These are phyloP conservation scores for Venturia pyrina DNA, from an alignment of 2,329 filamentous ascomycete genomes.

Conservation along the genomic window DNA sequence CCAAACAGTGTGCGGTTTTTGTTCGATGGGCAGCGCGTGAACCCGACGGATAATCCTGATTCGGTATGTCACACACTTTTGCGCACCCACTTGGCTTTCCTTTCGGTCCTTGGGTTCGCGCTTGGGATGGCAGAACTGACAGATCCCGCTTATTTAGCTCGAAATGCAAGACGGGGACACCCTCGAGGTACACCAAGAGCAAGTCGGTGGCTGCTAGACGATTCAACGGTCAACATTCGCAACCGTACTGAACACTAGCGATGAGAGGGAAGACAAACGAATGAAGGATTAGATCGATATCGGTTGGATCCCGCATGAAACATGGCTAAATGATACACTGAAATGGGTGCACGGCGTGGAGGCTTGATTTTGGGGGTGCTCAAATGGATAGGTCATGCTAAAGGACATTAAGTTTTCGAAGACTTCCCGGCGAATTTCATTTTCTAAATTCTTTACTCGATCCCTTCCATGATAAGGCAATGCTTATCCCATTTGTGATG, in stretches of 20 bases:
- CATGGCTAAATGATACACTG: not conserved
- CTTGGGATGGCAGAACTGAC: not conserved
- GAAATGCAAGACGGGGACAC: slow-evolving; percentile 96
- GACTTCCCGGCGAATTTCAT: not conserved
- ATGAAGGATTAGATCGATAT: not conserved
- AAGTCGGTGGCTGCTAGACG: slow-evolving; percentile 61
- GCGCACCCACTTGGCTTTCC: not conserved
- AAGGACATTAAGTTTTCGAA: not conserved
- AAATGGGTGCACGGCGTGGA: not conserved
- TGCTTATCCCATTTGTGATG: not conserved
- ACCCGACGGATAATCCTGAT: slow-evolving; percentile 81
- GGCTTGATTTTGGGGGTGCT: not conserved
- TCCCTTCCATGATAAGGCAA: not conserved
- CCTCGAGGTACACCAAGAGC: slow-evolving; percentile 95
- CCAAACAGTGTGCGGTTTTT: slow-evolving; percentile 79
- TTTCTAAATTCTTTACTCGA: not conserved
- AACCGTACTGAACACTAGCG: not conserved
- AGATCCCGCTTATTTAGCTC: slow-evolving; percentile 42
- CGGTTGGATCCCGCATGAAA: not conserved
- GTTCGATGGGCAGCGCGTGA: slow-evolving; percentile 90
- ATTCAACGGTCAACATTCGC: not conserved
- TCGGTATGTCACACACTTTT: slow-evolving; percentile 52
- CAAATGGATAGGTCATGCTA: not conserved
- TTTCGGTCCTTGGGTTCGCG: too few relatives aligned
- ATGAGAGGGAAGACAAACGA: not conserved